Conservation (phyloP, 345 rosid species). For the Citrus mangshanensis region DNA sequence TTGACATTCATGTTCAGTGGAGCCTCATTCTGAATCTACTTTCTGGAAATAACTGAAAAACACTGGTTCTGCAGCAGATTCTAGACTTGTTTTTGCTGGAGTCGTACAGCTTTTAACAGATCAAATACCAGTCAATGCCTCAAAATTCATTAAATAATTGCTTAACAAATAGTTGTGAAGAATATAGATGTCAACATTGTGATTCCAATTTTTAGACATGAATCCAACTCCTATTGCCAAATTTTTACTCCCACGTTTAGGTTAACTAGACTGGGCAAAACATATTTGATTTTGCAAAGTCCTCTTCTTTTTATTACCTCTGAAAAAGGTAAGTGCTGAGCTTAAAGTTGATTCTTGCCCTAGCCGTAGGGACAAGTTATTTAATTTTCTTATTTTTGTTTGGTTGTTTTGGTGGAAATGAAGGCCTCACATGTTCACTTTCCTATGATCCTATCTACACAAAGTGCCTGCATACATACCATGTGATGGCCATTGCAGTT, state of each 20-base stretch:
- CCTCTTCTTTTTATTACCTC: background rate
- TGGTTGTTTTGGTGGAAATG: background rate
- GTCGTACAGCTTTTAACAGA: background rate
- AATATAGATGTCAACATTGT: background rate
- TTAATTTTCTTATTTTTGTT: background rate
- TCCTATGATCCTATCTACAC: background rate
- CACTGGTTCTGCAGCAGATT: background rate
- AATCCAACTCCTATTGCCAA: background rate
- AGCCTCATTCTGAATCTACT: background rate
- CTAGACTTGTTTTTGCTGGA: background rate
- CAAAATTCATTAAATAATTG: background rate
- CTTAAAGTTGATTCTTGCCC: background rate
- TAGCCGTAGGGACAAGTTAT: background rate
- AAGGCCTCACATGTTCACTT: background rate
- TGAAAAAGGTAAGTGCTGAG: background rate
- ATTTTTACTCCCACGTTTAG: background rate
- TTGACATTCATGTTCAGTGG: background rate
- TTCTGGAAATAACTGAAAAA: background rate
- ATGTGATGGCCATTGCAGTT: no score
- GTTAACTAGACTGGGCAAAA: background rate
- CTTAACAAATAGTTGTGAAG: background rate
- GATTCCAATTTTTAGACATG: background rate
- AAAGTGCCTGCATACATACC: background rate
- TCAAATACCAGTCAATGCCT: background rate
- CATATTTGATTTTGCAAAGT: background rate